Conservation (phyloP, 23 red algal genomes). For the Gracilaria domingensis region DNA sequence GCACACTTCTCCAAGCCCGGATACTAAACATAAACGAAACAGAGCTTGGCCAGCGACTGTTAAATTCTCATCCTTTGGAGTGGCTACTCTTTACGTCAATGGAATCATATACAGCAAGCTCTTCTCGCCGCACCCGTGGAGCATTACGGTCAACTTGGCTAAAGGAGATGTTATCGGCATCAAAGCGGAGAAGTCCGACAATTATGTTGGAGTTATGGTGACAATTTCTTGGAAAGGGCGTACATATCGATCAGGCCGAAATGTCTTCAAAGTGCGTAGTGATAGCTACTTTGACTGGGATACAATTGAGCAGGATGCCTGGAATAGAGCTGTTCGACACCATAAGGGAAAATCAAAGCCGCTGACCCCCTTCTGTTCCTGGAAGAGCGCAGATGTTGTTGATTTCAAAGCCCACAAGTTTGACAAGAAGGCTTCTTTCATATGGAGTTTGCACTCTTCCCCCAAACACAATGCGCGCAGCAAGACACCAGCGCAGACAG, state of each 20-base stretch:
- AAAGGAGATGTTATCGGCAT: constrained; percentile 10
- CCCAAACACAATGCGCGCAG: too few species aligned
- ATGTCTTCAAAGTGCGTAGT: not conserved
- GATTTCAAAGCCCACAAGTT: not conserved
- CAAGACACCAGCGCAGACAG: constrained; percentile 1
- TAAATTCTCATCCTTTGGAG: not conserved
- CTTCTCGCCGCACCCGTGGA: not conserved
- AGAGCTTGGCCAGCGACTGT: constrained; percentile 9
- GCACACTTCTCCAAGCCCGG: not conserved
- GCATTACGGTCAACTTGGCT: not conserved
- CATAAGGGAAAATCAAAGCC: not conserved
- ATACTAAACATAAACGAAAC: not conserved
- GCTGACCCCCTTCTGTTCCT: not conserved
- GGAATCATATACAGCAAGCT: not conserved
- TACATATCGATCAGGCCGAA: not conserved
- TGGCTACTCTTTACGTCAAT: not conserved
- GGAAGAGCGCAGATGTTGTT: not conserved
- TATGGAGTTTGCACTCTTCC: not conserved
- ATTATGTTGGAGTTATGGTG: not conserved
- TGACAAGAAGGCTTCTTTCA: not conserved
- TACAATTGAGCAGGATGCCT: not conserved
- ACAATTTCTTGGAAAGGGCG: constrained; percentile 3
- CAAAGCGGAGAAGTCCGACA: not conserved
- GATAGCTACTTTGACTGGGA: not conserved
- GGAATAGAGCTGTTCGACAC: not conserved